phyloP scores from a whole-genome alignment of 257 asterid species.

The Nicotiana paniculata region DNA sequence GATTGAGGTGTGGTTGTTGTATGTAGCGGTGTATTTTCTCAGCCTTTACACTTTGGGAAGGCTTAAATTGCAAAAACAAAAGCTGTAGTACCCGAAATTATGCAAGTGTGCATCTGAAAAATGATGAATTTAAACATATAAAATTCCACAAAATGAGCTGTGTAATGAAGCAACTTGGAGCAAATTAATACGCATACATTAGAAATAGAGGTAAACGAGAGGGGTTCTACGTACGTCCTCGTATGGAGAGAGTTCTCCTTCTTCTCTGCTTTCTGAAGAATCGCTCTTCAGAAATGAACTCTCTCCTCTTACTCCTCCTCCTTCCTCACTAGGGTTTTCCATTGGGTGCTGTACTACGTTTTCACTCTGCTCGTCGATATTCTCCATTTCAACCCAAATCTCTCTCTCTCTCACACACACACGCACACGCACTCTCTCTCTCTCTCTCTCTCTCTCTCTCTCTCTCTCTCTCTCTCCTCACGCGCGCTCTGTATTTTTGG shows the following conservation, averaged over 20 bases:
- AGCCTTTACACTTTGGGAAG: too few species aligned
- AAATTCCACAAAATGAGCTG: not conserved
- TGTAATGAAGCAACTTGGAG: not conserved
- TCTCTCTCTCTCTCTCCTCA: too few species aligned
- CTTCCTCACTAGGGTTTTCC: not conserved
- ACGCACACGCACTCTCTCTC: too few species aligned
- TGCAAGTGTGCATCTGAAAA: not conserved
- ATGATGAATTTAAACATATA: not conserved
- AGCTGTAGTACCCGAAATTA: not conserved
- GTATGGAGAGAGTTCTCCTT: slow-evolving; percentile 37
- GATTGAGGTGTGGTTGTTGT: not conserved
- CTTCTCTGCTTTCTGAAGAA: slow-evolving; percentile 27
- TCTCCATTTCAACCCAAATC: not conserved
- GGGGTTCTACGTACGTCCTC: slow-evolving; percentile 5
- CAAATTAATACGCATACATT: not conserved
- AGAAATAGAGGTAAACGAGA: not conserved
- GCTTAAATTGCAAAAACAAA: too few species aligned
- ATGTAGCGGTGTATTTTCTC: too few species aligned
- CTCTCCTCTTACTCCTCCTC: not conserved
- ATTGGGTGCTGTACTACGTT: not conserved
- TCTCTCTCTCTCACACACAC: not conserved
- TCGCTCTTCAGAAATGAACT: not conserved
- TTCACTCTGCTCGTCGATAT: not conserved
- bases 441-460: not conserved
- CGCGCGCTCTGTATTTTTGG: too few species aligned